These are phyloP conservation scores for Hylodesmum podocarpum DNA, from an alignment of 306 rosid genomes.

Conservation along the genomic window DNA sequence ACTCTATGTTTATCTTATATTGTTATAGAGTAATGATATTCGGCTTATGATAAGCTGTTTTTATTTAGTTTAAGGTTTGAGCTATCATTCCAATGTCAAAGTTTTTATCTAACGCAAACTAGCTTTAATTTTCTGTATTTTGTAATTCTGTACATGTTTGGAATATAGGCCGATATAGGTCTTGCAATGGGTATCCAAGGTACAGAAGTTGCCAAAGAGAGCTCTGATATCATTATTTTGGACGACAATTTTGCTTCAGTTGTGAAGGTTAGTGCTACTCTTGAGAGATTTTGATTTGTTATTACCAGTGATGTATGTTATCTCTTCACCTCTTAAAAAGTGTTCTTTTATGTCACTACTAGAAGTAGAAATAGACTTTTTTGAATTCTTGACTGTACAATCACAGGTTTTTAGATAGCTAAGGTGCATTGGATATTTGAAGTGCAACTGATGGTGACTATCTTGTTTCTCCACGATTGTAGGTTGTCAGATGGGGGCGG, in stretches of 20 bases:
- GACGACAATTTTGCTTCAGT: constrained; percentile 92
- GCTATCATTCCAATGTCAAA: neutral
- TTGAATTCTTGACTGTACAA: neutral
- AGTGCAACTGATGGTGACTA: neutral
- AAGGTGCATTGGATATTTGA: neutral
- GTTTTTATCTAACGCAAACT: neutral
- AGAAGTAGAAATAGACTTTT: neutral
- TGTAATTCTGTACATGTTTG: constrained; percentile 15
- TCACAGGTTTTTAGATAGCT: neutral
- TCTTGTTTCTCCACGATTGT: constrained; percentile 19
- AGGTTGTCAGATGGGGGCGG: constrained; percentile 99
- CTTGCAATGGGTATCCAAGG: constrained; percentile 96
- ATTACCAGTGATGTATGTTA: neutral
- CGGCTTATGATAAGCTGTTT: neutral
- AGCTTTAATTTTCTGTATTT: neutral
- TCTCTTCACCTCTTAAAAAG: constrained; percentile 13
- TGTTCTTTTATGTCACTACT: neutral
- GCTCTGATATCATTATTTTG: constrained; percentile 89
- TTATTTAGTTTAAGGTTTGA: neutral
- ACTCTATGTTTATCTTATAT: constrained; percentile 2
- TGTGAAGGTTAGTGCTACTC: constrained; percentile 60
- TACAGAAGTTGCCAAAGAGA: constrained; percentile 95
- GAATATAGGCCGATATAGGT: constrained; percentile 81
- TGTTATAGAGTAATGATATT: neutral
- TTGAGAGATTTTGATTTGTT: neutral